Percentiles rank a stretch among this genome's conserved stretches.
Conservation (phyloP, 257 asterid species). For the Nemophila menziesii region DNA sequence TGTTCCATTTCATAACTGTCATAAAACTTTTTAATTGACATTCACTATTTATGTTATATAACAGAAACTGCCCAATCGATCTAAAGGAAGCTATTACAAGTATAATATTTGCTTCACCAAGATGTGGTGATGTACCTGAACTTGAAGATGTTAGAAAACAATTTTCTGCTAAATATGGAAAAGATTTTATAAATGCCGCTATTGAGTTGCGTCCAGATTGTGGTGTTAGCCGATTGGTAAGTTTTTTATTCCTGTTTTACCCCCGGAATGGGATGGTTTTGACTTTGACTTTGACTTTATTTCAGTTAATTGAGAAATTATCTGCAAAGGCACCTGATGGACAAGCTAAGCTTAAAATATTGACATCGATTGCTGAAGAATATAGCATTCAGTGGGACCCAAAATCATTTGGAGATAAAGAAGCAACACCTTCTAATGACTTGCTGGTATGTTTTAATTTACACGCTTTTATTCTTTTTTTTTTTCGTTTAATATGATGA, state of each 20-base stretch:
- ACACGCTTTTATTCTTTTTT: slow-evolving; percentile 6
- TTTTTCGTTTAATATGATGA: not conserved
- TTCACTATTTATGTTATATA: not conserved
- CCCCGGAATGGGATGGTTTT: not conserved
- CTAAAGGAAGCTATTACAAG: slow-evolving; percentile 93
- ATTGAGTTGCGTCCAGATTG: slow-evolving; percentile 79
- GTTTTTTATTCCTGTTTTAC: slow-evolving; percentile 4
- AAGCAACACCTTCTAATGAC: slow-evolving; percentile 30
- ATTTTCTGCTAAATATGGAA: slow-evolving; percentile 75
- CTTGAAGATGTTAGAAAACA: slow-evolving; percentile 71
- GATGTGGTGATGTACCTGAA: slow-evolving; percentile 96
- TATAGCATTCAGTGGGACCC: slow-evolving; percentile 78
- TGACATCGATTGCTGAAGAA: slow-evolving; percentile 70
- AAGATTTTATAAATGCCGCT: slow-evolving; percentile 71
- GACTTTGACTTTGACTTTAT: slow-evolving; percentile 2
- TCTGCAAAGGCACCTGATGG: slow-evolving; percentile 80
- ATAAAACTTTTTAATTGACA: not conserved
- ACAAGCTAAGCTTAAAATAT: slow-evolving; percentile 49
- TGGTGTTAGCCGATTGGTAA: slow-evolving; percentile 93
- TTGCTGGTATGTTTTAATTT: slow-evolving; percentile 37
- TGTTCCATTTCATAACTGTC: slow-evolving; percentile 4
- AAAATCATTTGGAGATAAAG: slow-evolving; percentile 39
- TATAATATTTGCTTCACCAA: slow-evolving; percentile 73
- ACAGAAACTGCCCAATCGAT: slow-evolving; percentile 88
- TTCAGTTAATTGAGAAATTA: slow-evolving; percentile 83